These are phyloP conservation scores for Coniochaeta sp. DNA, from an alignment of 2,329 filamentous ascomycete species.

Conservation along the genomic window DNA sequence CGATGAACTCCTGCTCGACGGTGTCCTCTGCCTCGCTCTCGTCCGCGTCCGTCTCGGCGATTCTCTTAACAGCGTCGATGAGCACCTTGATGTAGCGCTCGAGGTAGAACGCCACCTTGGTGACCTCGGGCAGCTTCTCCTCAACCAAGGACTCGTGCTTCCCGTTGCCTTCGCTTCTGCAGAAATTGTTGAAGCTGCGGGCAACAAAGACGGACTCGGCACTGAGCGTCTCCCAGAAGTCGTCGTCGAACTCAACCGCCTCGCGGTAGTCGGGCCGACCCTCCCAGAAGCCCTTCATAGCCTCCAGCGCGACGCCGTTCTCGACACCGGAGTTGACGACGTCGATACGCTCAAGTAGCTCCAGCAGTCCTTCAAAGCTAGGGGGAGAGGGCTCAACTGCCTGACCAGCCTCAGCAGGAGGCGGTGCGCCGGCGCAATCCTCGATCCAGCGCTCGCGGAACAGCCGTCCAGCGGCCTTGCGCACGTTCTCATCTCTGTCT, in stretches of 20 bases:
- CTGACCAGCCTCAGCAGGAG: constrained; percentile 51
- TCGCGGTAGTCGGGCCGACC: constrained; percentile 78
- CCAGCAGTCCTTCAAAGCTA: constrained; percentile 75
- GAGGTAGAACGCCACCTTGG: constrained; percentile 79
- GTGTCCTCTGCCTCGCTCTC: constrained; percentile 73
- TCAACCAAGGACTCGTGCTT: constrained; percentile 73
- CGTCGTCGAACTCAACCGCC: constrained; percentile 62
- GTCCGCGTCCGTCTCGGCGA: constrained; percentile 47
- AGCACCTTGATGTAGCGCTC: constrained; percentile 70
- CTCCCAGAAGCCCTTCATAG: constrained; percentile 96
- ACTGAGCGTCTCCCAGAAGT: constrained; percentile 73
- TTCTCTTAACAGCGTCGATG: constrained; percentile 54
- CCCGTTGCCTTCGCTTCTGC: constrained; percentile 64
- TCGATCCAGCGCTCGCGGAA: constrained; percentile 98
- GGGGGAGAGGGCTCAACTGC: constrained; percentile 53
- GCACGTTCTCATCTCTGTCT: constrained; percentile 88
- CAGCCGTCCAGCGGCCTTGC: constrained; percentile 81
- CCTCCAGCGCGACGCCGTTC: constrained; percentile 83
- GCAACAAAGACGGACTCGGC: constrained; percentile 87
- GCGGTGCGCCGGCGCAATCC: constrained; percentile 69
- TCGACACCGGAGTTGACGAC: constrained; percentile 85
- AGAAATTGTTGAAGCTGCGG: constrained; percentile 91
- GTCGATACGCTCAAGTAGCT: constrained; percentile 90
- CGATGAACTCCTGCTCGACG: constrained; percentile 88
- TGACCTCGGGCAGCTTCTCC: constrained; percentile 93